Base-by-base conservation (phyloP, 257 asterid species). In the Prunella vulgaris region DNA sequence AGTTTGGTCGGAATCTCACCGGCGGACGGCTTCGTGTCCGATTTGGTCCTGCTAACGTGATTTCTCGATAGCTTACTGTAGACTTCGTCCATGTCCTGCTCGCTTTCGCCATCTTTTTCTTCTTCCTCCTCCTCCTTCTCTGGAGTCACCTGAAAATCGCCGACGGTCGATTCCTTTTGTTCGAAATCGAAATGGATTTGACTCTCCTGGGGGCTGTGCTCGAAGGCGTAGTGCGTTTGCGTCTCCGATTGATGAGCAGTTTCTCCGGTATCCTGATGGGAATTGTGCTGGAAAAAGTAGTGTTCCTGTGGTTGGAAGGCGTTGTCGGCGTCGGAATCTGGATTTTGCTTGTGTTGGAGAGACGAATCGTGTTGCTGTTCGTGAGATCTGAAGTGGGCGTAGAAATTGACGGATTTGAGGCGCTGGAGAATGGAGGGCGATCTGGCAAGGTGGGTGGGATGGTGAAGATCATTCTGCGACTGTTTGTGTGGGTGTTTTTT, bases 361-460 rank as follows among this genome's bases (percentile, higher is more conserved):
- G 81, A 17, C 0, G 75, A 1, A 1, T 64, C 73, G 6, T 30
- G 78, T 4, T 20, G 78, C 4, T 78, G 71, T 33, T 81, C 85
- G 13, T 79, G 90, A 76, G 88, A 77, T 73, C 82, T 80, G 75
- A 27, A 62, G 37, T 61, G 70, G 12, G 66, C 12, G 66, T 63
- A 59, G 69, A 86, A 73, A n/a, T 84, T 85, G 27, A 86, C 65
- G 66, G 97, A 88, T 77, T 83, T 88, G 5, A 88, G 67, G 68
- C 96, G 96, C 51, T 87, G 95, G 46, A 89, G 88, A 77, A 89
- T 69, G 0, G 96, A 87, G 2, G 86, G 88, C 3, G 94, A 84
- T 72, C 80, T 79, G 27, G 62, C 79, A 28, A 82, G 67, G 38
- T 69, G 64, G 40, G 2, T 30, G 9, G 73, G 77, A 0, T 70